A percentile compares a stretch with the other conserved stretches of the same genome.
phyloP scores from a whole-genome alignment of 2,329 filamentous ascomycete species.

The Ophiostoma ulmi region DNA sequence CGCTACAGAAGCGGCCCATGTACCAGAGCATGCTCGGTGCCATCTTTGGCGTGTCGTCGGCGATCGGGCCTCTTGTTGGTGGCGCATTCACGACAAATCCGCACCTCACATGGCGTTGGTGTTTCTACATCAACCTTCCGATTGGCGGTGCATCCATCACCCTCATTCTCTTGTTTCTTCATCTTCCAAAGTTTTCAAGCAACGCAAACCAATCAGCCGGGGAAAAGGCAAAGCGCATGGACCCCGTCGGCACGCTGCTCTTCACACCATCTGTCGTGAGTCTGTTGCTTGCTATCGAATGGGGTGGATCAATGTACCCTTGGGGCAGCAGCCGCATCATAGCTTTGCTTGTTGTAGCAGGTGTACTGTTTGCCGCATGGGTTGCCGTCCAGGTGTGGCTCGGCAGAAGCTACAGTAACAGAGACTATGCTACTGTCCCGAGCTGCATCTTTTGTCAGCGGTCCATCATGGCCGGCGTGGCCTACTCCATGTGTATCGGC shows the following conservation, averaged over 20 bases:
- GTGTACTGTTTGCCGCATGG: background rate
- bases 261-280: background rate
- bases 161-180: background rate
- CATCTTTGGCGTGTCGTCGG: slow-evolving; percentile 37
- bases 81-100: slow-evolving; percentile 35
- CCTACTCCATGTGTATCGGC: slow-evolving; percentile 12
- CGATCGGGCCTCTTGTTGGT: slow-evolving; percentile 39
- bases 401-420: background rate
- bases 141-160: slow-evolving; percentile 34
- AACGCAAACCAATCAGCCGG: background rate
- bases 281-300: background rate
- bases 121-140: slow-evolving; percentile 41
- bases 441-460: slow-evolving; percentile 36
- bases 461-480: slow-evolving; percentile 19
- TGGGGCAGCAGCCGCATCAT: background rate
- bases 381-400: slow-evolving; percentile 5
- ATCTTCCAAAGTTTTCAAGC: background rate
- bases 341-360: background rate
- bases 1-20: slow-evolving; percentile 35
- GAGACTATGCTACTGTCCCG: slow-evolving; percentile 34
- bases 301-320: background rate
- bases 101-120: slow-evolving; percentile 37
- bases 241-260: background rate
- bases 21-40: slow-evolving; percentile 37
- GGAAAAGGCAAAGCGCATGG: slow-evolving; percentile 1